These are phyloP conservation scores for Trichoderma simmonsii DNA, from an alignment of 2,329 filamentous ascomycete genomes.

Conservation along the genomic window DNA sequence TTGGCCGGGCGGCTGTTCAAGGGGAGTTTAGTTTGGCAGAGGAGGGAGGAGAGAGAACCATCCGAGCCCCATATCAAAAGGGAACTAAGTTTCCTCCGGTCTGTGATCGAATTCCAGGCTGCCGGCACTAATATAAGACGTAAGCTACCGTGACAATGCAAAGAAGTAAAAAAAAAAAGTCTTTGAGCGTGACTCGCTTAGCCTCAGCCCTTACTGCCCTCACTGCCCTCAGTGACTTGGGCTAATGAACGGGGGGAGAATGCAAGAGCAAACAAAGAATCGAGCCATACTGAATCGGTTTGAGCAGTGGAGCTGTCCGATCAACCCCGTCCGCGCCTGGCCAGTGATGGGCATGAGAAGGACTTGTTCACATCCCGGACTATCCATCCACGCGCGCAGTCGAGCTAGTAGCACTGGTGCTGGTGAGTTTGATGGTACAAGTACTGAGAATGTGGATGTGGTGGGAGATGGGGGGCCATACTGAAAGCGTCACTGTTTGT, in stretches of 20 bases:
- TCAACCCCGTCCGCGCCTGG: constrained; percentile 11
- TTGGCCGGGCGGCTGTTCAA: background rate
- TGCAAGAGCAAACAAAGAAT: background rate
- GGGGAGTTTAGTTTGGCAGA: background rate
- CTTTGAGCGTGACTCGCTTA: constrained; percentile 10
- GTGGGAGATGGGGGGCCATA: background rate
- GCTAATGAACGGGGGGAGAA: background rate
- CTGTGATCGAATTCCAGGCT: background rate
- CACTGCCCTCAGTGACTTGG: background rate
- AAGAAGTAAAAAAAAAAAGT: background rate
- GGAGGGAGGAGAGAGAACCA: background rate
- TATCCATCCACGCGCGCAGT: constrained; percentile 9
- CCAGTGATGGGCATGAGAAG: constrained; percentile 1
- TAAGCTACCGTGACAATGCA: constrained; percentile 5
- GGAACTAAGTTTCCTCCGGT: background rate
- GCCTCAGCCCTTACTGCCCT: constrained; percentile 4
- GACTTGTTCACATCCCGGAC: background rate
- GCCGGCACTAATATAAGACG: background rate
- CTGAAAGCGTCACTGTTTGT: background rate
- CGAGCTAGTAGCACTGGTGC: constrained; percentile 13
- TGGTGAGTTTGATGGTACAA: background rate
- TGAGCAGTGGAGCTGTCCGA: constrained; percentile 13
- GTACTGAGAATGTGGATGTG: constrained; percentile 8
- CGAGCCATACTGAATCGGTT: constrained; percentile 14
- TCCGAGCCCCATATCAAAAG: background rate